A percentile compares a stretch with the other conserved stretches of the same genome.
Conservation (phyloP, 306 rosid species). For the Bauhinia variegata region DNA sequence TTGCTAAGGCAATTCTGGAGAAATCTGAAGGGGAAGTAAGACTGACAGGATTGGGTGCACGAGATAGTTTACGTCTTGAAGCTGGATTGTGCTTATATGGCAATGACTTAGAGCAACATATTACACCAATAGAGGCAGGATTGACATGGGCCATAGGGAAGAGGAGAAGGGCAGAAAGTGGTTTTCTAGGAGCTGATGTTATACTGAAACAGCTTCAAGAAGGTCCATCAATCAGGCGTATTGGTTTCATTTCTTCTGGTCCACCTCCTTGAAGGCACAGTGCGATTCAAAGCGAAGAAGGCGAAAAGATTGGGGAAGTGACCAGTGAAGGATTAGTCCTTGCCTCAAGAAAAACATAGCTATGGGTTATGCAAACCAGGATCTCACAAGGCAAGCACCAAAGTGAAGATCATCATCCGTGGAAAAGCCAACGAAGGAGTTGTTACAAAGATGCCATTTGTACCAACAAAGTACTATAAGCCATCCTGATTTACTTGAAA, state of each 20-base stretch:
- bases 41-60: conserved; percentile 92
- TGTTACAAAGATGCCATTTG: conserved; percentile 94
- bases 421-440: conserved; percentile 90
- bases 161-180: conserved; percentile 96
- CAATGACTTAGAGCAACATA: conserved; percentile 91
- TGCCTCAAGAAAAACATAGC: conserved; percentile 96
- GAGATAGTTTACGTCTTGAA: conserved; percentile 95
- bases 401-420: conserved; percentile 79
- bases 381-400: conserved; percentile 90
- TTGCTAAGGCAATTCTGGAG: conserved; percentile 92
- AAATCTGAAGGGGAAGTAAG: conserved; percentile 89
- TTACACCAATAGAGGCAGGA: conserved; percentile 94
- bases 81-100: conserved; percentile 95
- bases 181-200: conserved; percentile 88
- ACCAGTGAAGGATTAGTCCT: conserved; percentile 99
- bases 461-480: conserved; percentile 94
- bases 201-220: conserved; percentile 81
- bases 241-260: conserved; percentile 82
- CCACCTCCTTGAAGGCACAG: conserved; percentile 98
- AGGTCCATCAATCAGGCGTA: conserved; percentile 88
- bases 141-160: conserved; percentile 97
- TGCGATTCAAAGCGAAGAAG: conserved; percentile 83
- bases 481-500: conserved; percentile 55
- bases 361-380: conserved; percentile 98
- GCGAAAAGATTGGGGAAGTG: conserved; percentile 82